Evolutionary conservation across 495 filamentous ascomycete genomes (phyloP).

Genomic region (Halenospora varia): DNA sequence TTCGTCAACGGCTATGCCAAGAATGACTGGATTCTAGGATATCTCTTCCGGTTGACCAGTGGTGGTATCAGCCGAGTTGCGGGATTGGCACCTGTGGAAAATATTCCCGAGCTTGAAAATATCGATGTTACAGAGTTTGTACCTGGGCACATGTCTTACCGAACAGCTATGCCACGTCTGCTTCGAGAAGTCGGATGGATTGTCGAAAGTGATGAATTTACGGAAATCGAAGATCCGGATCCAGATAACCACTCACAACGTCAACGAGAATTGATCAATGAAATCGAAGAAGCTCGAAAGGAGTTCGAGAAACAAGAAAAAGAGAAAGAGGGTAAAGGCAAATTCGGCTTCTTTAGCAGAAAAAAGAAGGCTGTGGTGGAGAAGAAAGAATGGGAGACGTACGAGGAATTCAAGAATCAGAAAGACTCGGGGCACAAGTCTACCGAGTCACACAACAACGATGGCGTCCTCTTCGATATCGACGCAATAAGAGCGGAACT

Average conservation of each 20-base stretch:
- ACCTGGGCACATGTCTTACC: constrained; percentile 95
- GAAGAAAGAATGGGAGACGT: constrained; percentile 95
- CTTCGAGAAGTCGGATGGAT: constrained; percentile 83
- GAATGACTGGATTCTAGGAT: constrained; percentile 97
- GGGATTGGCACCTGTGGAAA: constrained; percentile 78
- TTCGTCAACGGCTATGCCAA: constrained; percentile 94
- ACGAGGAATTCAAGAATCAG: constrained; percentile 55
- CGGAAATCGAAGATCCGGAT: constrained; percentile 96
- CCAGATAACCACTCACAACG: constrained; percentile 86
- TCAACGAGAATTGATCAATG: constrained; percentile 89
- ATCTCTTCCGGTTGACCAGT: constrained; percentile 90
- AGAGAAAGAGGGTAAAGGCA: constrained; percentile 54
- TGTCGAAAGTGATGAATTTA: constrained; percentile 89
- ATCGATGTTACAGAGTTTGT: constrained; percentile 83
- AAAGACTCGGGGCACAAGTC: constrained; percentile 28
- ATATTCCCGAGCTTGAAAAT: constrained; percentile 80
- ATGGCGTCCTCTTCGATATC: constrained; percentile 83
- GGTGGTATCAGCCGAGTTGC: constrained; percentile 90
- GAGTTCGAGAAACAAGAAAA: constrained; percentile 70
- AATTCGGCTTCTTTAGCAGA: constrained; percentile 74
- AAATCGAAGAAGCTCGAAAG: constrained; percentile 92
- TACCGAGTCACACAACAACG: constrained; percentile 39
- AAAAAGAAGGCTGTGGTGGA: constrained; percentile 64
- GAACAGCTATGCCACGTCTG: constrained; percentile 82
- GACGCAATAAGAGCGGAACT: constrained; percentile 90